Evolutionary conservation across 768 basidiomycete genomes (phyloP).

Genomic region (Podaxis sp.): DNA sequence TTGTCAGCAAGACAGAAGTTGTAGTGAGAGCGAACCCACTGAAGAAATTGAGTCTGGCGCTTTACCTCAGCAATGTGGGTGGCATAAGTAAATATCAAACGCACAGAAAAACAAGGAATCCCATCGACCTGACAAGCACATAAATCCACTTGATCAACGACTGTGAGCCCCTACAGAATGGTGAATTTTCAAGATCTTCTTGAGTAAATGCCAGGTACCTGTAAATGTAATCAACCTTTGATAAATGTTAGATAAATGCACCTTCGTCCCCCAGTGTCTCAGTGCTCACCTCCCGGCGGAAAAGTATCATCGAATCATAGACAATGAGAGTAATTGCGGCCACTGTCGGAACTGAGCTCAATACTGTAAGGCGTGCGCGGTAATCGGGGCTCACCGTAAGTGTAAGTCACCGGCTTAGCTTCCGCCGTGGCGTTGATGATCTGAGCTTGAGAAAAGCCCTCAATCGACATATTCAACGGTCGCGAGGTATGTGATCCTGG

Average conservation of each 20-base stretch:
- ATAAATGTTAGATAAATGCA: not conserved
- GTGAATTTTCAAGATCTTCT: not conserved
- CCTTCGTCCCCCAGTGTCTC: not conserved
- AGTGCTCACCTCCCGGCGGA: conserved; percentile 1
- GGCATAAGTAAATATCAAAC: not conserved
- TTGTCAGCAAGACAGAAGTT: not conserved
- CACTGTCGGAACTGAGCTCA: not conserved
- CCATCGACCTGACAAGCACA: not conserved
- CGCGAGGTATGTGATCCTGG: not conserved
- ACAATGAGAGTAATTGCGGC: conserved; percentile 1
- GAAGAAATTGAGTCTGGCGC: conserved; percentile 1
- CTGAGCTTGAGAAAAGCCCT: not conserved
- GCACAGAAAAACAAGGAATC: not conserved
- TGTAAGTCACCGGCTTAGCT: not conserved
- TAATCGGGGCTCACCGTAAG: not conserved
- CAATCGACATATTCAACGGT: not conserved
- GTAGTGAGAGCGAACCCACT: not conserved
- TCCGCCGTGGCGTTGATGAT: not conserved
- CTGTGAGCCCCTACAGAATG: not conserved
- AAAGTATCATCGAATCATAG: conserved; percentile 6
- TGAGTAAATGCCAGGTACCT: not conserved
- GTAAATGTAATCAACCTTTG: conserved; percentile 2
- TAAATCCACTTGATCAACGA: conserved; percentile 6
- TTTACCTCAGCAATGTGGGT: not conserved
- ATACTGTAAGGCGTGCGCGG: not conserved